phyloP scores from a whole-genome alignment of 139 green algal genomes.

The Auxenochlorella protothecoides region DNA sequence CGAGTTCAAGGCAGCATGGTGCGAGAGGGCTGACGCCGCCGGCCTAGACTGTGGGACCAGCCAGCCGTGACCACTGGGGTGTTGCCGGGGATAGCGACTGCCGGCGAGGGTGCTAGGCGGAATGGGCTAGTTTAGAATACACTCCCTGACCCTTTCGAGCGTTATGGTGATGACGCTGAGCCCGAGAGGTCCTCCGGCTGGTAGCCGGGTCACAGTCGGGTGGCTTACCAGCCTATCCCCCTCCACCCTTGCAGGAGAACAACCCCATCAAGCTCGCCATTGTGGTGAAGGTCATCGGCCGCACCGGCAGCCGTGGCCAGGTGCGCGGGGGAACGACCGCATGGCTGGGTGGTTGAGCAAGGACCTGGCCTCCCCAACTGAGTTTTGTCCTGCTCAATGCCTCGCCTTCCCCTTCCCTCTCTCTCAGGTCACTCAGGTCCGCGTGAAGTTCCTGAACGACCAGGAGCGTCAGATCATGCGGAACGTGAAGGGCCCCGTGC shows the following conservation, averaged over 20 bases:
- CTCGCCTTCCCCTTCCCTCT: not conserved
- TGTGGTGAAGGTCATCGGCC: slow-evolving; percentile 98
- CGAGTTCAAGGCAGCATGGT: too few relatives aligned
- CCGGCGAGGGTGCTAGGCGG: too few relatives aligned
- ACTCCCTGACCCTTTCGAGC: too few relatives aligned
- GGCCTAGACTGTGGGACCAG: too few relatives aligned
- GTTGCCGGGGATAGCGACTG: too few relatives aligned
- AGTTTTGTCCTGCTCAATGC: too few relatives aligned
- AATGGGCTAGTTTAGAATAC: too few relatives aligned
- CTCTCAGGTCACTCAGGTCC: slow-evolving; percentile 94
- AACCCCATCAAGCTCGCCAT: slow-evolving; percentile 92
- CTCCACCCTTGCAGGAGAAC: slow-evolving; percentile 42
- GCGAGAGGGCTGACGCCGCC: too few relatives aligned
- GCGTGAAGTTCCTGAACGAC: slow-evolving; percentile 98
- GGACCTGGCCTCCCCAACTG: too few relatives aligned
- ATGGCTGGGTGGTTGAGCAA: too few relatives aligned
- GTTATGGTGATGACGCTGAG: not conserved
- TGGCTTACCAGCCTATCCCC: not conserved
- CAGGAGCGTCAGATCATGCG: slow-evolving; percentile 97
- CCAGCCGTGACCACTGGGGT: too few relatives aligned
- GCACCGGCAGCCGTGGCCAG: slow-evolving; percentile 95
- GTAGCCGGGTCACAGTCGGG: not conserved
- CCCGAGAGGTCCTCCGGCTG: not conserved
- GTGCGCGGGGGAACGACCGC: slow-evolving; percentile 22
- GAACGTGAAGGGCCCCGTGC: slow-evolving; percentile 99